Conservation (phyloP, 768 basidiomycete species). For the Cyclocybe cylindracea region DNA sequence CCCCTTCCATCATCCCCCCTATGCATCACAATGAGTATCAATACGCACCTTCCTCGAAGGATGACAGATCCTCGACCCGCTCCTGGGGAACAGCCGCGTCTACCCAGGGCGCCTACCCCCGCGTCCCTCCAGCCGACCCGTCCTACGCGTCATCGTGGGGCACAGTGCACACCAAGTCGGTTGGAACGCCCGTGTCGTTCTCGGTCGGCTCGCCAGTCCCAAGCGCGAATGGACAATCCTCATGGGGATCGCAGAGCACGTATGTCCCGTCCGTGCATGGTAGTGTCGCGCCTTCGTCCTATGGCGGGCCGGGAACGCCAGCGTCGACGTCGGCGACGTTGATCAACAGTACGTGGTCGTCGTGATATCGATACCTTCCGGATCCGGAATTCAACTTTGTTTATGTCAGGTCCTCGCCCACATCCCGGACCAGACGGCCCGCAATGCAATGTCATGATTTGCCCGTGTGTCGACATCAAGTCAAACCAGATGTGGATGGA, state of each 20-base stretch:
- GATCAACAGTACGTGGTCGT: not conserved
- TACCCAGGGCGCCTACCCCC: not conserved
- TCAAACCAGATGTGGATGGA: not conserved
- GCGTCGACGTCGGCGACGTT: not conserved
- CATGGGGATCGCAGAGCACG: not conserved
- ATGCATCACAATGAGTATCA: not conserved
- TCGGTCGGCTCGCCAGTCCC: not conserved
- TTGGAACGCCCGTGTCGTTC: not conserved
- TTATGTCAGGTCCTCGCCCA: not conserved
- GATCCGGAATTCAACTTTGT: not conserved
- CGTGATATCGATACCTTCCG: not conserved
- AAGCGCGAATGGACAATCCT: not conserved
- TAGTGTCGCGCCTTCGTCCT: not conserved
- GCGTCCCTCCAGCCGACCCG: not conserved
- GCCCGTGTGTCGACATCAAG: not conserved
- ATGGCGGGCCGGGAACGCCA: not conserved
- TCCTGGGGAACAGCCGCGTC: not conserved
- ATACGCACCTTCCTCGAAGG: not conserved
- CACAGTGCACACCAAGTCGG: not conserved
- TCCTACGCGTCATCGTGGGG: not conserved
- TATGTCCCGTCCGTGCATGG: not conserved
- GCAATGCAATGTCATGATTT: not conserved
- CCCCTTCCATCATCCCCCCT: not conserved
- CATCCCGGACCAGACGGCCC: not conserved
- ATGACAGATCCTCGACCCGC: not conserved